Evolutionary conservation across 2,329 filamentous ascomycete genomes (phyloP).

Genomic region (Chaetoscypha palmicola): DNA sequence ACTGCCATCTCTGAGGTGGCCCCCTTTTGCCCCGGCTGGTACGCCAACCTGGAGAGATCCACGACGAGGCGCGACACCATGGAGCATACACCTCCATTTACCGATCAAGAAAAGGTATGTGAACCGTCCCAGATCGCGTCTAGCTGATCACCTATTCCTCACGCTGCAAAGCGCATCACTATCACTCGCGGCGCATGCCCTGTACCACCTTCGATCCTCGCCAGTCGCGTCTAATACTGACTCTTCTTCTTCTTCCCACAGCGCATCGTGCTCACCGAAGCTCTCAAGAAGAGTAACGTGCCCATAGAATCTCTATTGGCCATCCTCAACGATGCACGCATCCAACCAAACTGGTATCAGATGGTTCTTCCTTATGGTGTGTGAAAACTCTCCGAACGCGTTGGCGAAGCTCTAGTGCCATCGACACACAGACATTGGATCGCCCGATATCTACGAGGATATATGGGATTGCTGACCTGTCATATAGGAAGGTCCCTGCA

Average conservation of each 20-base stretch:
- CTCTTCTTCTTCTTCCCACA: conserved; percentile 15
- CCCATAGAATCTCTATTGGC: conserved; percentile 37
- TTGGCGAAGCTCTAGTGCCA: conserved; percentile 10
- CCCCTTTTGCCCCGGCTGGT: conserved; percentile 6
- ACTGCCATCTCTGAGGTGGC: no score
- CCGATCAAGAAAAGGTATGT: conserved; percentile 31
- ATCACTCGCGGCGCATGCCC: conserved; percentile 16
- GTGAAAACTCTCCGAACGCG: conserved; percentile 16
- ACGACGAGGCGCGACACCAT: conserved; percentile 14
- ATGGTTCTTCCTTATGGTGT: conserved; percentile 43
- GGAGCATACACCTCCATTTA: conserved; percentile 22
- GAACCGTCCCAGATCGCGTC: not conserved
- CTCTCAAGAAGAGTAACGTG: conserved; percentile 41
- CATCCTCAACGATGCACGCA: conserved; percentile 35
- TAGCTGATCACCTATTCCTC: conserved; percentile 1
- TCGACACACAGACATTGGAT: conserved; percentile 17
- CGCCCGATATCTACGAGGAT: conserved; percentile 1
- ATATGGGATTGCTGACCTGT: conserved; percentile 11
- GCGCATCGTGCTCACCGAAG: conserved; percentile 43
- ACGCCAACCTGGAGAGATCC: conserved; percentile 1
- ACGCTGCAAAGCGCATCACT: conserved; percentile 10
- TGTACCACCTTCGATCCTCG: conserved; percentile 11
- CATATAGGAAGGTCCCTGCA: conserved; percentile 25
- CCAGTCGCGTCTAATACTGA: conserved; percentile 22
- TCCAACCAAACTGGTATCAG: conserved; percentile 42